These are phyloP conservation scores for Lophiostoma macrostomum DNA, from an alignment of 495 filamentous ascomycete species.

Conservation along the genomic window DNA sequence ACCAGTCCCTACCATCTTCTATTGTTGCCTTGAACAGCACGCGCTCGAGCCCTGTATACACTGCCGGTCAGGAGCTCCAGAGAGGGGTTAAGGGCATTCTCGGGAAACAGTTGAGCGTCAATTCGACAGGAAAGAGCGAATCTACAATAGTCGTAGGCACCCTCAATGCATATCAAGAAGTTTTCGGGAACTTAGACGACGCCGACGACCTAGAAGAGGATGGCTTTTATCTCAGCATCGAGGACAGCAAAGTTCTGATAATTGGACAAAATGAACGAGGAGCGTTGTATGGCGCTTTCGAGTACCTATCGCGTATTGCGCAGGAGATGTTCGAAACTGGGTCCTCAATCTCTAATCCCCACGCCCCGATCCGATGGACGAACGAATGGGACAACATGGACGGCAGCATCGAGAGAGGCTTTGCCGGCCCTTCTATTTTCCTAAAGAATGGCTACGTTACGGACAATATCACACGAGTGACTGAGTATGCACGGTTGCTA, in stretches of 20 bases:
- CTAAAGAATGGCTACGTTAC: constrained; percentile 55
- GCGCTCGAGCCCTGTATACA: constrained; percentile 53
- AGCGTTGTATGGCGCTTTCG: constrained; percentile 66
- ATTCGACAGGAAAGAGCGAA: constrained; percentile 31
- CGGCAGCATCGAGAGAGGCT: constrained; percentile 67
- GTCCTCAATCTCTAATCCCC: constrained; percentile 54
- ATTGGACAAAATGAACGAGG: constrained; percentile 66
- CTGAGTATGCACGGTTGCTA: constrained; percentile 64
- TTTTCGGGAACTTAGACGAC: constrained; percentile 38
- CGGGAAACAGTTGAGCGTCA: constrained; percentile 44
- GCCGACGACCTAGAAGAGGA: constrained; percentile 54
- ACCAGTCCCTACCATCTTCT: constrained; percentile 44
- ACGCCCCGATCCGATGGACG: constrained; percentile 63
- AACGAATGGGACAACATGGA: constrained; percentile 76
- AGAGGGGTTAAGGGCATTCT: constrained; percentile 56
- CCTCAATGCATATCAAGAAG: constrained; percentile 47
- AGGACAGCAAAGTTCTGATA: constrained; percentile 51
- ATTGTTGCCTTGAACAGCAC: constrained; percentile 57
- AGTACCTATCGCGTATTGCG: constrained; percentile 62
- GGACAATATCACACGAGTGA: constrained; percentile 56
- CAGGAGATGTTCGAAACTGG: constrained; percentile 59
- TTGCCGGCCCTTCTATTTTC: constrained; percentile 67
- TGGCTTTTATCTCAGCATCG: constrained; percentile 59
- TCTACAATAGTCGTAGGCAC: constrained; percentile 58
- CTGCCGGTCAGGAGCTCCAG: constrained; percentile 58